Base-by-base conservation (phyloP, 192 early-diverging fungal species). In the Powellomyces hirtus region DNA sequence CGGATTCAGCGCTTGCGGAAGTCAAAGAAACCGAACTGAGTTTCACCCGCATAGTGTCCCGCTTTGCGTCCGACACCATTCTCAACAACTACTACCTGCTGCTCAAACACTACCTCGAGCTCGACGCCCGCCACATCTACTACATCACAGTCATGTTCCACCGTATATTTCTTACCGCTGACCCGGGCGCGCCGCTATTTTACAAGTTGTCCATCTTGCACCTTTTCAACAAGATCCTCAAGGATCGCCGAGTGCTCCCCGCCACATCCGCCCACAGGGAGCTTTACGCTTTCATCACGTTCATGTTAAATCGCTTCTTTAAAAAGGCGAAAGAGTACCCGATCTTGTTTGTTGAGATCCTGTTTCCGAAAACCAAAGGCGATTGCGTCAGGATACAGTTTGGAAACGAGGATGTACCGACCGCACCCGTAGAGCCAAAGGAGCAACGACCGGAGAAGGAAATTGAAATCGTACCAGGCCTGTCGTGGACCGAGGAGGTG, bases 121-220 rank as follows among this genome's bases (percentile, higher is more conserved):
- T 91, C n/a, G 71, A 83, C 14, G 72, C 76, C 1, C 61, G 77
- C 22, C 73, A 76, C 40, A 46, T 91, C n/a, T 79, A 81, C 51
- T 78, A 74, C 29, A 77, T 84, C 3, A 84, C 86, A 6, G 73
- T 72, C 8, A 75, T 91, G 68, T 81, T 91, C 40, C 86, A 91
- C 68, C 82, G 89, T 4, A 78, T 91, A 1, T 87, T 86, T 58
- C 82, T 91, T 18, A 87, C 85, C 45, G 74, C 73, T 22, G 38
- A 11, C 4, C 56, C 77, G 34, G 74, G 72, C 6, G 80, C 81
- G 38, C 71, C 81, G 1, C 52, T 87, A 1, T 86, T 91, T 60
- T 91, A 80, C 68, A 81, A 82, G 75, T 79, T 83, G 66, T 85
- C 89, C 7, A 76, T 75, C 0, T 53, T 90, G n/a, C 79, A 88